Percentiles rank a stretch among this genome's conserved stretches.
Evolutionary conservation across 129 eudicot genomes (phyloP).

Genomic region (Kitagawia praeruptora): DNA sequence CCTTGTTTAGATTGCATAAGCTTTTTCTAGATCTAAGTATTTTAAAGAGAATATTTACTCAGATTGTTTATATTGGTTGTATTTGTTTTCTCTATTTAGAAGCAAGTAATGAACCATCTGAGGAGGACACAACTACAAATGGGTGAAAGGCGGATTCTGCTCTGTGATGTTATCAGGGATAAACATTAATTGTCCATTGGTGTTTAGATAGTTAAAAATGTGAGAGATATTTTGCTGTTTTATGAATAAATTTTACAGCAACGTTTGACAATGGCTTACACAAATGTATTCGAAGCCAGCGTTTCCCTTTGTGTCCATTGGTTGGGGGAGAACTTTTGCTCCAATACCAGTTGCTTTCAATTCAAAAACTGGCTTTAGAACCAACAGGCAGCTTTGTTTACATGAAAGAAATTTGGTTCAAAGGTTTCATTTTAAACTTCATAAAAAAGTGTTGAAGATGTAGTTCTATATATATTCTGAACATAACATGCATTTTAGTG

Average conservation of each 20-base stretch:
- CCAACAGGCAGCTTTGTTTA: not conserved
- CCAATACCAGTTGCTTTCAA: not conserved
- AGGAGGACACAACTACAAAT: conserved; percentile 33
- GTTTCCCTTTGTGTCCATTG: not conserved
- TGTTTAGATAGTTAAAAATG: not conserved
- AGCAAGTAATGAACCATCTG: conserved; percentile 26
- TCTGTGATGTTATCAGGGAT: conserved; percentile 5
- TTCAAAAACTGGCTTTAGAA: not conserved
- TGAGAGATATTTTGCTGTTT: not conserved
- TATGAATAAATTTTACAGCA: conserved; percentile 1
- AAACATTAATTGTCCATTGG: not conserved
- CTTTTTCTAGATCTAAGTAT: not conserved
- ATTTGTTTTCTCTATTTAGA: conserved; percentile 14
- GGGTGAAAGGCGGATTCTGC: conserved; percentile 24
- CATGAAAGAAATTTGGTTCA: not conserved
- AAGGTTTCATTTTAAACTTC: not conserved
- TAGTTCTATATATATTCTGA: not conserved
- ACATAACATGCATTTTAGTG: not conserved
- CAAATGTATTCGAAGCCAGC: not conserved
- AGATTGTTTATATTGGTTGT: not conserved
- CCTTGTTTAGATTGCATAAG: not conserved
- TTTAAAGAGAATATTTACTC: not conserved
- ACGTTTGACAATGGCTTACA: not conserved
- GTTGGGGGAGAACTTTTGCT: not conserved
- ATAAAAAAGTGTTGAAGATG: not conserved